These are phyloP conservation scores for Hypericum perforatum DNA, from an alignment of 345 rosid species.

Conservation along the genomic window DNA sequence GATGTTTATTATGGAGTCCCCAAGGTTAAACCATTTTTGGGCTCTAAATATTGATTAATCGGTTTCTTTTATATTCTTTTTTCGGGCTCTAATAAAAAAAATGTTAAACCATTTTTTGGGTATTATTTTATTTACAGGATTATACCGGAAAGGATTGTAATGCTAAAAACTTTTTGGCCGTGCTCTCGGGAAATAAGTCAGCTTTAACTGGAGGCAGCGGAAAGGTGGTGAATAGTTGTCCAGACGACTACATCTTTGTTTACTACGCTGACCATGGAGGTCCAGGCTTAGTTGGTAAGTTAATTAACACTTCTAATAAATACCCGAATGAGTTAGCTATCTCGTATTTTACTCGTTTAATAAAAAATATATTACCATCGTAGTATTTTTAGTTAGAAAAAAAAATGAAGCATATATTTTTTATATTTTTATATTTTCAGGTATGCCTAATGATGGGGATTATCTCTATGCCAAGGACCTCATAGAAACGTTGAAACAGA, in stretches of 20 bases:
- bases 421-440: constrained; percentile 13
- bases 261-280: constrained; percentile 63
- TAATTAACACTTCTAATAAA: not conserved
- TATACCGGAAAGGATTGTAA: constrained; percentile 34
- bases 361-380: not conserved
- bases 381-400: not conserved
- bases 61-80: not conserved
- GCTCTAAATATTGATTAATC: not conserved
- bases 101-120: no score
- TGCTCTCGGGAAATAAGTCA: constrained; percentile 39
- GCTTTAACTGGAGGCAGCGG: constrained; percentile 59
- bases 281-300: constrained; percentile 32
- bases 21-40: constrained; percentile 26
- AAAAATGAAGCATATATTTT: no score
- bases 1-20: constrained; percentile 60
- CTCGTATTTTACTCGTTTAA: not conserved
- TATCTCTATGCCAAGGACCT: constrained; percentile 34
- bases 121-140: constrained; percentile 34
- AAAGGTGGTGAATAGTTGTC: constrained; percentile 47
- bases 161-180: constrained; percentile 36
- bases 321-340: not conserved
- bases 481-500: constrained; percentile 33
- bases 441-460: constrained; percentile 34
- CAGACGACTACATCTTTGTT: constrained; percentile 41
- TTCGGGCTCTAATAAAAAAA: no score